Base-by-base conservation (phyloP, 2,329 filamentous ascomycete species). In the Dactylella cylindrospora region DNA sequence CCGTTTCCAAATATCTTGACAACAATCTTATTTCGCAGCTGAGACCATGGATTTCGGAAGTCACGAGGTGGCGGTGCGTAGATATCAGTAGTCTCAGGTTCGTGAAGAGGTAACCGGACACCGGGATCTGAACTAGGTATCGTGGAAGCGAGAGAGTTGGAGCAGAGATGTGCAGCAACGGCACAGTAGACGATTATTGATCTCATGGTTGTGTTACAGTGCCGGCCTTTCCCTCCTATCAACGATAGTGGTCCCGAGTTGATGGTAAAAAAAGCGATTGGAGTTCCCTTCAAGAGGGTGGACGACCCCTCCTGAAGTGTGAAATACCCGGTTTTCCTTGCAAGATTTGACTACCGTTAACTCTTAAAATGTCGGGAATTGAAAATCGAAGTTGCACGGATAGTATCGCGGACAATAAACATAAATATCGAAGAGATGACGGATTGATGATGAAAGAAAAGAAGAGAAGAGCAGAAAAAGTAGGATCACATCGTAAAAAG, bases 1-100 rank as follows among this genome's bases (percentile, higher is more conserved):
- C 69, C 23, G 39, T 68, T 53, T 39, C 66, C 59, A 67, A 68
- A 67, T 29, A 68, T 39, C 44, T 41, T 66, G 13, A 64, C 59
- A n/a, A 67, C 53, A 17, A 68, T 40, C 9, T 54, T 66, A 51
- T 67, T 66, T 33, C 66, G 52, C 46, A 68, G 38, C 23, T 51
- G 60, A 12, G 57, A 57, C 51, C 57, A 62, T 13, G 57, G 38
- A 38, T 62, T 62, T n/a, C 35, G 35, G 13, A 43, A 45, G 19
- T 53, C 57, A 19, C 47, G 25, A 8, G 52, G 36, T 13, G 57
- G 36, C 23, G 57, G 38, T 26, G 50, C 43, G 49, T 53, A 62
- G 31, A 62, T 53, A 20, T 62, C 57, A 36, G 55, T 28, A 38
- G 49, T 49, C 23, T 62, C 57, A 38, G 53, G 49, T 31, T 62